These are phyloP conservation scores for Leucocoprinus sp. DNA, from an alignment of 768 basidiomycete genomes.

Conservation along the genomic window DNA sequence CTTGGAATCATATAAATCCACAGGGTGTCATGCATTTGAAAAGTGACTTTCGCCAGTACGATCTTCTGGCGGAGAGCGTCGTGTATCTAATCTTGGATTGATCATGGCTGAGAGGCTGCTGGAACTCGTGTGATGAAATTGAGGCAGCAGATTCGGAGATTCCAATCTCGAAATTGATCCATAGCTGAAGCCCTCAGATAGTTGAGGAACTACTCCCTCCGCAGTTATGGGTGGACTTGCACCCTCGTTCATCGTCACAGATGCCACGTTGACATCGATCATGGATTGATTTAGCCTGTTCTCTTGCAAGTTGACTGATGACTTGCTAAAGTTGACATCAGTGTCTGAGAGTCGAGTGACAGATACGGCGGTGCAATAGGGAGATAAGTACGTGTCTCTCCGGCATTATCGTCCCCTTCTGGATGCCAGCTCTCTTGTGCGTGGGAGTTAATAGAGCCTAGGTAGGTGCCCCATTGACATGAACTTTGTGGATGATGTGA, in stretches of 20 bases:
- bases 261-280: too few species aligned
- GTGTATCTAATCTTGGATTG: neutral
- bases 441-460: neutral
- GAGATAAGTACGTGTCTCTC: neutral
- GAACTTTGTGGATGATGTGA: neutral
- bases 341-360: neutral
- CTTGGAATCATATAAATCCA: too few species aligned
- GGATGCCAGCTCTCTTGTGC: too few species aligned
- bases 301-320: neutral
- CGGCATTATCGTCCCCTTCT: neutral
- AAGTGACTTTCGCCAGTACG: too few species aligned
- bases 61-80: neutral
- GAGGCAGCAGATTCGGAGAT: neutral
- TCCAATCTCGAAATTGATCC: neutral
- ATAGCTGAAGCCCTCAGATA: neutral
- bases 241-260: neutral
- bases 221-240: neutral
- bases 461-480: neutral
- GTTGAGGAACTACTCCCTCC: neutral
- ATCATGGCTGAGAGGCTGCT: slow-evolving; percentile 10
- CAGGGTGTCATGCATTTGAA: too few species aligned
- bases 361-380: neutral
- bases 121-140: slow-evolving; percentile 1
- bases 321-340: neutral
- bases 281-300: neutral